Conservation (phyloP, 257 asterid species). For the Solanum dulcamara region DNA sequence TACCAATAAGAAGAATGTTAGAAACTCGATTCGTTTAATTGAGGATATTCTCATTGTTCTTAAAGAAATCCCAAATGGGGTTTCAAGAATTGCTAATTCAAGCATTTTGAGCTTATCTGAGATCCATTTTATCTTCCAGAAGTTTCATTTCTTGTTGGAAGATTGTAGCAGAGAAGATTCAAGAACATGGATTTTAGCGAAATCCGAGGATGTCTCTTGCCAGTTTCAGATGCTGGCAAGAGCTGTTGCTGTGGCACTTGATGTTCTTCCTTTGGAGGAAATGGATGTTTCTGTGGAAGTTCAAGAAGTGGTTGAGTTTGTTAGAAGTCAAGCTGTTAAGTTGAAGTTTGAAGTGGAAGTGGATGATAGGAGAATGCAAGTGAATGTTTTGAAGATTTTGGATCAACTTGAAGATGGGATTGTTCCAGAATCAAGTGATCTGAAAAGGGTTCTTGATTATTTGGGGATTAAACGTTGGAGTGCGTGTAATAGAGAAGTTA, state of each 20-base stretch:
- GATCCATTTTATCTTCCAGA: slow-evolving; percentile 72
- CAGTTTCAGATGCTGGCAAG: slow-evolving; percentile 41
- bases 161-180: slow-evolving; percentile 59
- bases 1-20: slow-evolving; percentile 45
- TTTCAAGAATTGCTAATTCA: slow-evolving; percentile 7
- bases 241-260: slow-evolving; percentile 47
- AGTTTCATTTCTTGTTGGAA: slow-evolving; percentile 44
- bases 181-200: slow-evolving; percentile 43
- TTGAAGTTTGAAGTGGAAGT: slow-evolving; percentile 30
- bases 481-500: slow-evolving; percentile 40
- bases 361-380: slow-evolving; percentile 22
- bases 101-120: slow-evolving; percentile 42
- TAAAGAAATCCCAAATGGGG: slow-evolving; percentile 24
- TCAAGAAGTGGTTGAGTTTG: slow-evolving; percentile 46
- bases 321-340: slow-evolving; percentile 29
- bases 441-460: slow-evolving; percentile 38
- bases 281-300: slow-evolving; percentile 30
- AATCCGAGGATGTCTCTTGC: slow-evolving; percentile 32
- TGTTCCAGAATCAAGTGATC: slow-evolving; percentile 32
- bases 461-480: slow-evolving; percentile 52
- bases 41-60: slow-evolving; percentile 47
- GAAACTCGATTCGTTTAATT: slow-evolving; percentile 33
- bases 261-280: slow-evolving; percentile 31
- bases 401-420: slow-evolving; percentile 26
- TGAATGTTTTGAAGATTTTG: slow-evolving; percentile 16